Evolutionary conservation across 2,329 filamentous ascomycete species (phyloP).

Genomic region (Colletotrichum magnum): DNA sequence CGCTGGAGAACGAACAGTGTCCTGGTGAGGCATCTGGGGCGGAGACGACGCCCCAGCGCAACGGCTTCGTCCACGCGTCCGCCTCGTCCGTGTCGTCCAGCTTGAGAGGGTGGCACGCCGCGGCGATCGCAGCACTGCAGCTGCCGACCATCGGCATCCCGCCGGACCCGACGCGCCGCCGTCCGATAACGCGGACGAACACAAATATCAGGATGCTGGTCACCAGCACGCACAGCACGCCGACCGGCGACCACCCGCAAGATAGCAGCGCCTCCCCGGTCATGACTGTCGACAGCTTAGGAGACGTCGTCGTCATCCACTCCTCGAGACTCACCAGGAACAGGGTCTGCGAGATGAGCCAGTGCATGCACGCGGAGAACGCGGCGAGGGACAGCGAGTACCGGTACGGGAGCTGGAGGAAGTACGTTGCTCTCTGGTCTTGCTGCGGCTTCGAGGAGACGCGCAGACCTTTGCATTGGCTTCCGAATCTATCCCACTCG

Average conservation of each 20-base stretch:
- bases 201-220: not conserved
- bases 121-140: not conserved
- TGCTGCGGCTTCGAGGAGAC: not conserved
- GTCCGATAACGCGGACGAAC: not conserved
- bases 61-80: not conserved
- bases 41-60: not conserved
- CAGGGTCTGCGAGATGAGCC: constrained; percentile 1
- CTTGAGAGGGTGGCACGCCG: not conserved
- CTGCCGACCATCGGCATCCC: not conserved
- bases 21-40: no score
- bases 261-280: no score
- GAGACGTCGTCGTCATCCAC: not conserved
- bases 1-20: not conserved
- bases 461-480: not conserved
- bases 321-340: not conserved
- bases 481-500: not conserved
- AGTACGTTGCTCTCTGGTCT: not conserved
- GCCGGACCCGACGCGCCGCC: not conserved
- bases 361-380: not conserved
- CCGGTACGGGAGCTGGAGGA: not conserved
- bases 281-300: not conserved
- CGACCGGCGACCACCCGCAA: not conserved
- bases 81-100: not conserved
- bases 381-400: not conserved
- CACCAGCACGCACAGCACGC: not conserved